Evolutionary conservation across 345 rosid species (phyloP).

Genomic region (Eucalyptus urophylla): DNA sequence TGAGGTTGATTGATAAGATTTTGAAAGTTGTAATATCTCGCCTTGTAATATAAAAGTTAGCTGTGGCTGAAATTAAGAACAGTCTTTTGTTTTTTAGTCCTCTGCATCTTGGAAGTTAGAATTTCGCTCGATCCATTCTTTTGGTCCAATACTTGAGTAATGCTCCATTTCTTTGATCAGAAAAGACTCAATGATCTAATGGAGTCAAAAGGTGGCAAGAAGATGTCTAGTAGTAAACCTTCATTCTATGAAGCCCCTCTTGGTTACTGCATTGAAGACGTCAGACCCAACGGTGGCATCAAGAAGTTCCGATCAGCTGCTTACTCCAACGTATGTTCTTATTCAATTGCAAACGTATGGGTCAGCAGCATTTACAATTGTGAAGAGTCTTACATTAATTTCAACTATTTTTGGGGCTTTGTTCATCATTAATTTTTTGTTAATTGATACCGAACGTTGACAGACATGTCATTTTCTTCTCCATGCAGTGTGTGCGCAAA

Average conservation of each 20-base stretch:
- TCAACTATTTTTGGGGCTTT: neutral
- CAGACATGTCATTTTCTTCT: neutral
- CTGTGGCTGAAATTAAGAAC: neutral
- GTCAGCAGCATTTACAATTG: neutral
- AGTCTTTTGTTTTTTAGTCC: neutral
- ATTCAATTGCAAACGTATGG: neutral
- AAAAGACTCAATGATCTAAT: constrained; percentile 58
- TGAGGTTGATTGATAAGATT: neutral
- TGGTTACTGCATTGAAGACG: constrained; percentile 88
- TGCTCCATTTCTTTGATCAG: constrained; percentile 1
- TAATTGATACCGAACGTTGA: neutral
- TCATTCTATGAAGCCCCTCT: constrained; percentile 85
- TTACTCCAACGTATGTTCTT: constrained; percentile 66
- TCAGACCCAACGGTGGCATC: constrained; percentile 85
- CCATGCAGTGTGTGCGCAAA: constrained; percentile 53
- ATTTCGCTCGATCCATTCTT: neutral
- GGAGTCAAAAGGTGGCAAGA: constrained; percentile 83
- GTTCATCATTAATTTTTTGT: neutral
- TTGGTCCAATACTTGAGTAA: neutral
- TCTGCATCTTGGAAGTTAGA: neutral
- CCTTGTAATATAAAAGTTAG: neutral
- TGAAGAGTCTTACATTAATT: neutral
- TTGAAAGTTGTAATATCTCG: neutral
- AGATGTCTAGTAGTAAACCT: constrained; percentile 49
- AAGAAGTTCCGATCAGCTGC: constrained; percentile 91